A percentile compares a stretch with the other conserved stretches of the same genome.
These are phyloP conservation scores for Kodamaea nitidulidarum DNA, from an alignment of 805 yeast genomes.

Conservation along the genomic window DNA sequence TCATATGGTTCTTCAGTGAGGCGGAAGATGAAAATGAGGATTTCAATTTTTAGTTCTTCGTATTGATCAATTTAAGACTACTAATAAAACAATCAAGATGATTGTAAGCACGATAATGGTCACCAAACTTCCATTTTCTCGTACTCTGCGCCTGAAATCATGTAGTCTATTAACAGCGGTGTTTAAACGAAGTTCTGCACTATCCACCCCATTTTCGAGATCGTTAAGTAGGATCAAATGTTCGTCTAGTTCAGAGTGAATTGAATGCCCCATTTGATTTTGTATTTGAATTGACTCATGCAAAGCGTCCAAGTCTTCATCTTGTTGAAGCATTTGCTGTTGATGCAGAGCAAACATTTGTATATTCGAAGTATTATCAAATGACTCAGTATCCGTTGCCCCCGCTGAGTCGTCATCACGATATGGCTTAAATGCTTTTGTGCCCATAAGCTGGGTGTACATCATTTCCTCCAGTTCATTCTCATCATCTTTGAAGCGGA, in stretches of 20 bases:
- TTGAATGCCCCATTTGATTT: constrained; percentile 36
- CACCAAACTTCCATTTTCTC: constrained; percentile 41
- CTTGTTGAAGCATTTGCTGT: constrained; percentile 37
- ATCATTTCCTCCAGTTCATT: constrained; percentile 20
- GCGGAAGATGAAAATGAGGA: constrained; percentile 44
- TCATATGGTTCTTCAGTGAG: constrained; percentile 45
- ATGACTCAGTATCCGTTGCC: constrained; percentile 17
- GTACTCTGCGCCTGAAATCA: constrained; percentile 29
- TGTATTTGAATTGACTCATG: constrained; percentile 34
- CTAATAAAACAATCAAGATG: constrained; percentile 36
- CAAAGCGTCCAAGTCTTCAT: constrained; percentile 30
- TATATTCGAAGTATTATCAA: constrained; percentile 30
- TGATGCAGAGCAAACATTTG: constrained; percentile 42
- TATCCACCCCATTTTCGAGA: constrained; percentile 39
- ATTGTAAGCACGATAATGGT: constrained; percentile 40
- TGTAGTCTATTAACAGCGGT: constrained; percentile 28
- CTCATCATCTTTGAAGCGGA: constrained; percentile 35
- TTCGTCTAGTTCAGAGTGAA: constrained; percentile 39
- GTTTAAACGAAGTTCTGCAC: constrained; percentile 27
- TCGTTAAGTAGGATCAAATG: constrained; percentile 40
- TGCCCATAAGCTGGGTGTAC: constrained; percentile 34
- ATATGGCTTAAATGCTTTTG: constrained; percentile 32
- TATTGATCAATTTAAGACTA: constrained; percentile 32
- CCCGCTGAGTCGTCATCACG: constrained; percentile 23
- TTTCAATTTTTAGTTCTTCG: constrained; percentile 31